Conservation (phyloP, 352 stramenopile genomes). For the Phytophthora podocarpi region DNA sequence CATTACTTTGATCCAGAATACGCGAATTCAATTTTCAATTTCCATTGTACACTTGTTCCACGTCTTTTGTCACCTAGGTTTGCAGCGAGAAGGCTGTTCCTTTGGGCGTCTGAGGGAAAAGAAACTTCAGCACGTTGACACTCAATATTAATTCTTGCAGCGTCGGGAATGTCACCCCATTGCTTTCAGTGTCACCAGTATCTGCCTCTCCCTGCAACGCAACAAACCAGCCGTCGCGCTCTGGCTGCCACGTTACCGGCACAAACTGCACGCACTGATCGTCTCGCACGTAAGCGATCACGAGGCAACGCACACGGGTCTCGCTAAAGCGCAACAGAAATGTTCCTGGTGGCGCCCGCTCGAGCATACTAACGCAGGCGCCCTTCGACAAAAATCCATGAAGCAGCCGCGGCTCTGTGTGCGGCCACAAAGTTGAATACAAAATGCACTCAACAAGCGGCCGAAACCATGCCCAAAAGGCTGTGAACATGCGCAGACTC, state of each 20-base stretch:
- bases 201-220: constrained; percentile 51
- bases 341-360: constrained; percentile 65
- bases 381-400: constrained; percentile 87
- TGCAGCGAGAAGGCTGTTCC: constrained; percentile 57
- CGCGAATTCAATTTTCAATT: background rate
- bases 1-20: too few species aligned
- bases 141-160: constrained; percentile 78
- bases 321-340: constrained; percentile 86
- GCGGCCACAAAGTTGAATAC: constrained; percentile 63
- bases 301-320: constrained; percentile 63
- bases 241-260: constrained; percentile 59
- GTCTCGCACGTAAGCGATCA: constrained; percentile 75
- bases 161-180: constrained; percentile 59
- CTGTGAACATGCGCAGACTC: constrained; percentile 68
- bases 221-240: constrained; percentile 58
- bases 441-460: constrained; percentile 71
- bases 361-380: constrained; percentile 76
- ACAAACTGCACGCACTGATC: constrained; percentile 76
- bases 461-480: constrained; percentile 81
- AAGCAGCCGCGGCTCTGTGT: constrained; percentile 77
- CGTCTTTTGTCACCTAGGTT: constrained; percentile 1
- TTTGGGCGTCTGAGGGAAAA: constrained; percentile 84
- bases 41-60: constrained; percentile 4
- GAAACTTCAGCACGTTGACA: constrained; percentile 78
- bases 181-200: constrained; percentile 15